Conservation (phyloP, 305 asterid genomes). For the Plantago rigida region DNA sequence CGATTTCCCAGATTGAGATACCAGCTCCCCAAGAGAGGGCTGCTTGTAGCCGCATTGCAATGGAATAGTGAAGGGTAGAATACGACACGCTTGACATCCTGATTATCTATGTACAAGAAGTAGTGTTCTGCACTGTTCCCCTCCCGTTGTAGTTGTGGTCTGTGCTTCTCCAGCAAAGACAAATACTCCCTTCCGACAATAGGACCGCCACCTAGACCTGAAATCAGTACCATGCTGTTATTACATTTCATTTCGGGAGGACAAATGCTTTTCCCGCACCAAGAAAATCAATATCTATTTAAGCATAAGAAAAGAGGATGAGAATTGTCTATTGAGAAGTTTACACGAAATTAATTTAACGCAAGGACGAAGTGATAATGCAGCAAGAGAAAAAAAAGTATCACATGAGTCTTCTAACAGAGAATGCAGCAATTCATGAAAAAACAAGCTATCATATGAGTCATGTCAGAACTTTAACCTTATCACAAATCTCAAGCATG, state of each 20-base stretch:
- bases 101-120: slow-evolving; percentile 61
- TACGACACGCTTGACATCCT: slow-evolving; percentile 56
- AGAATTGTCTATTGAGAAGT: neutral
- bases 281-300: neutral
- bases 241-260: neutral
- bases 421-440: neutral
- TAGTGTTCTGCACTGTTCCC: slow-evolving; percentile 80
- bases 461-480: neutral
- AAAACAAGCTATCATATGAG: neutral
- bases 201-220: slow-evolving; percentile 87
- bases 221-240: slow-evolving; percentile 9
- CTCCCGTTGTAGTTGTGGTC: slow-evolving; percentile 76
- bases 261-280: neutral
- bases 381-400: no score
- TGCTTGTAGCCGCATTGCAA: slow-evolving; percentile 58
- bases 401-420: no score
- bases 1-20: slow-evolving; percentile 91
- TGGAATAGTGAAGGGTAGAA: slow-evolving; percentile 75
- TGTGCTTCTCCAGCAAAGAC: slow-evolving; percentile 67
- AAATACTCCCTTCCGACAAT: slow-evolving; percentile 69
- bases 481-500: no score
- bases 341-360: neutral
- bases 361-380: neutral
- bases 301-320: no score
- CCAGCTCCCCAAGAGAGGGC: slow-evolving; percentile 73